Base-by-base conservation (phyloP, 2,329 filamentous ascomycete genomes). In the Sporothrix inflata region DNA sequence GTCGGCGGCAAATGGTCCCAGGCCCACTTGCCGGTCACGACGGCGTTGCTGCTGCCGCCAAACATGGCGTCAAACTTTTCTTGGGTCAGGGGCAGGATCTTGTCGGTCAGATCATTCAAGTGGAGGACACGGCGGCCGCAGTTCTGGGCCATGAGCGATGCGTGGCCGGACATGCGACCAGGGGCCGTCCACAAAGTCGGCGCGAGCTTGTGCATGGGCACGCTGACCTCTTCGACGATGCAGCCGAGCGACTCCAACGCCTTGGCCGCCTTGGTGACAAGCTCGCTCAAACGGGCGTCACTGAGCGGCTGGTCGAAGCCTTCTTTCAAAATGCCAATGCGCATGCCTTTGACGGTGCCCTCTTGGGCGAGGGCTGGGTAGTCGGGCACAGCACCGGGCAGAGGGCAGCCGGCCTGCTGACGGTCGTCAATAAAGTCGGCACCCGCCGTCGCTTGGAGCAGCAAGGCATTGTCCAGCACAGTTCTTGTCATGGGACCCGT, bases 11-110 rank as follows among this genome's bases (percentile, higher is more conserved):
- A 70, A 60, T 81, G 81, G 27, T 75, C 70, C 77, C 77, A 81
- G 12, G 81, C 77, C 61, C 81, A 83, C 1, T 82, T 76, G 0
- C 82, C 83, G 65, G 82, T 81, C 42, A 84, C 79, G 2, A 84
- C 76, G 2, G 78, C 78, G 65, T 80, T 79, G 70, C 79, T 66
- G 74, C 55, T 71, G 30, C 60, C 65, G 19, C 47, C 51, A 21
- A 40, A 69, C 74, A 74, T 74, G 45, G 71, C 40, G 38, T 70
- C 71, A 8, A 76, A 51, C 16, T 68, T 70, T 0, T 66, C 74
- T 1, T 69, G 57, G 9, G 73, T 71, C 24, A 74, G 67, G 0
- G 74, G 74, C 19, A 73, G 16, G 68, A 74, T 72, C 67, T 72
- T 72, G 9, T 66, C 74, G 4, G 69, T n/a, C 9, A 76, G 51